These are phyloP conservation scores for Flaveria linearis DNA, from an alignment of 129 eudicot genomes.

Conservation along the genomic window DNA sequence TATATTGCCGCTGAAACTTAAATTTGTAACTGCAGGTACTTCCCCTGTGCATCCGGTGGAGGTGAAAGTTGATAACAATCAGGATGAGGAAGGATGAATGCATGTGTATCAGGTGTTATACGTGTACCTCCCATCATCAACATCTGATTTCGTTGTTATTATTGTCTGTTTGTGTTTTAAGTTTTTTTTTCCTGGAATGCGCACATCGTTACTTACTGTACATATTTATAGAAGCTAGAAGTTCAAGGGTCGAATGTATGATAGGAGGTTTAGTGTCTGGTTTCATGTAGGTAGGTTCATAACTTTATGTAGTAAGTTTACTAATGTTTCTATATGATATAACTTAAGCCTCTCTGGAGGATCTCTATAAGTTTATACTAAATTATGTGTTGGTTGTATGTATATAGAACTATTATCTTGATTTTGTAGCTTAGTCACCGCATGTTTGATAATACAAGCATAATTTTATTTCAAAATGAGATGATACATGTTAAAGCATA, in stretches of 20 bases:
- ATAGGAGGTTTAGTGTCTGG: neutral
- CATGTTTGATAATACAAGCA: too few relatives aligned
- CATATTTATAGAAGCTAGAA: conserved; percentile 17
- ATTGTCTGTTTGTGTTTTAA: neutral
- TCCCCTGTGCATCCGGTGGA: conserved; percentile 35
- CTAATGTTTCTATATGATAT: neutral
- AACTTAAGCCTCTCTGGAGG: neutral
- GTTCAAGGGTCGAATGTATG: neutral
- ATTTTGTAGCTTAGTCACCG: neutral
- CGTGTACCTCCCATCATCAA: neutral
- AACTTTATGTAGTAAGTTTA: neutral
- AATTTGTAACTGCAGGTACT: conserved; percentile 29
- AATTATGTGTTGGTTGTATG: neutral
- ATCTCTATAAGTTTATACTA: neutral
- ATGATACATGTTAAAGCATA: too few relatives aligned
- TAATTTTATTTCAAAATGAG: too few relatives aligned
- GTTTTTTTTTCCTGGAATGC: neutral
- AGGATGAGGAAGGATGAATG: conserved; percentile 38
- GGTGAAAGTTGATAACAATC: conserved; percentile 24
- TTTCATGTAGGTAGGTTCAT: conserved; percentile 2
- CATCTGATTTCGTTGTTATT: neutral
- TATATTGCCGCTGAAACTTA: neutral
- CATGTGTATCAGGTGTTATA: conserved; percentile 12
- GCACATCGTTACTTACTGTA: conserved; percentile 25
- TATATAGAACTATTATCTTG: neutral